Percentiles rank a stretch among this genome's conserved stretches.
Conservation (phyloP, 805 yeast species). For the Metschnikowia baotianmanensis region DNA sequence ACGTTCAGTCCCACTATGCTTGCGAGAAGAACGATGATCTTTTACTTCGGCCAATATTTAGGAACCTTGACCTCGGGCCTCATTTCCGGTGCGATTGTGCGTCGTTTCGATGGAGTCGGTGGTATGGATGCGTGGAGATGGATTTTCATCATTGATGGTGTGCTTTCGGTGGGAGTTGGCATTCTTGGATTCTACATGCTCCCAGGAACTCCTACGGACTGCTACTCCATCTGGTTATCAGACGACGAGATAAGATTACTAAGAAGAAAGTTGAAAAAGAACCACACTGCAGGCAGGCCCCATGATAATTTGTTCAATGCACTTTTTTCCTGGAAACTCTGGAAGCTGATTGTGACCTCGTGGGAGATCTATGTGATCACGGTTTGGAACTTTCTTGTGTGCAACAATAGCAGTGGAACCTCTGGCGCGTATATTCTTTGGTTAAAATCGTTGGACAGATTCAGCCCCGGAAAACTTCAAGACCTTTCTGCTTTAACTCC, state of each 20-base stretch:
- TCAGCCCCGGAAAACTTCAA: conserved; percentile 30
- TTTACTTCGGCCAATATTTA: conserved; percentile 28
- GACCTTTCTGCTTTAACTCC: conserved; percentile 47
- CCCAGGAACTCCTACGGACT: conserved; percentile 22
- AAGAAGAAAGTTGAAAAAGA: conserved; percentile 27
- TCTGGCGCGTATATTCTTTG: conserved; percentile 59
- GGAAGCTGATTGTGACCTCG: conserved; percentile 51
- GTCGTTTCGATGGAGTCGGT: conserved; percentile 12
- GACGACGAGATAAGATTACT: conserved; percentile 29
- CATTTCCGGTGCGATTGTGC: conserved; percentile 24
- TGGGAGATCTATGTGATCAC: conserved; percentile 62
- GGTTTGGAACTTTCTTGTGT: conserved; percentile 55
- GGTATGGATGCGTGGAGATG: conserved; percentile 20
- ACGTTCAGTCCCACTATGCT: conserved; percentile 24
- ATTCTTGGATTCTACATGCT: conserved; percentile 18
- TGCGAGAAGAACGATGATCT: conserved; percentile 25
- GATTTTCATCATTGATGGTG: conserved; percentile 19
- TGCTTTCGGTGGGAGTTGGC: conserved; percentile 16
- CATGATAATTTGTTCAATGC: conserved; percentile 15
- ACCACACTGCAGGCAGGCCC: conserved; percentile 20
- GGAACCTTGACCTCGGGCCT: conserved; percentile 30
- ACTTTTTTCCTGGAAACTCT: conserved; percentile 28
- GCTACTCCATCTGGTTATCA: conserved; percentile 20
- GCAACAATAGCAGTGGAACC: conserved; percentile 58
- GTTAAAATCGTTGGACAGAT: conserved; percentile 39